Percentiles rank a stretch among this genome's conserved stretches.
These are phyloP conservation scores for Coprinopsis strossmayeri DNA, from an alignment of 768 basidiomycete species.

Conservation along the genomic window DNA sequence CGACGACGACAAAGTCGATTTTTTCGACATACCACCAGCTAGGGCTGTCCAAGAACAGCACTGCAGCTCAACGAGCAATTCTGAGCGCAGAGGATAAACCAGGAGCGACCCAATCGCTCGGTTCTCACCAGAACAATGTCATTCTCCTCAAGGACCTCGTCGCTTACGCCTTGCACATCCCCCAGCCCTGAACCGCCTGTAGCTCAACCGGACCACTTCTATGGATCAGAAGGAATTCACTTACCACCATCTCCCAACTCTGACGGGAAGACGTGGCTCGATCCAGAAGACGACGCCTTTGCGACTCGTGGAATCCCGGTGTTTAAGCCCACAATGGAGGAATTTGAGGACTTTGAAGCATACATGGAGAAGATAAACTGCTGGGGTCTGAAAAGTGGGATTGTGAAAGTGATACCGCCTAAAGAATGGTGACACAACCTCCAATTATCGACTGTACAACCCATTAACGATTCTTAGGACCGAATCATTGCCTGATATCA, in stretches of 20 bases:
- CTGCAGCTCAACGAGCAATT: too few species aligned
- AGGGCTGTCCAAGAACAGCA: too few species aligned
- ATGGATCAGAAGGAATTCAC: constrained; percentile 46
- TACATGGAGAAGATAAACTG: constrained; percentile 83
- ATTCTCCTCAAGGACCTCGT: constrained; percentile 30
- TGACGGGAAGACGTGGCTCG: constrained; percentile 58
- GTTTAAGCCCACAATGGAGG: constrained; percentile 89
- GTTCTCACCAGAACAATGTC: constrained; percentile 20
- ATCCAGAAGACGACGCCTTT: constrained; percentile 74
- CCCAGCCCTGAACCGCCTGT: constrained; percentile 42
- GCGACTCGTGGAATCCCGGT: constrained; percentile 92
- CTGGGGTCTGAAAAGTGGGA: constrained; percentile 89
- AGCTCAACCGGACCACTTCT: constrained; percentile 82
- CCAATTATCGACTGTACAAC: constrained; percentile 16
- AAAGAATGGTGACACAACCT: constrained; percentile 64
- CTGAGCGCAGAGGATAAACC: not conserved
- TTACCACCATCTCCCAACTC: constrained; percentile 57
- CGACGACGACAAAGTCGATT: constrained; percentile 11
- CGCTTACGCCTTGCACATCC: constrained; percentile 45
- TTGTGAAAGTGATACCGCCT: constrained; percentile 94
- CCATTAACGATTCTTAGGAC: constrained; percentile 58
- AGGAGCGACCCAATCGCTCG: not conserved
- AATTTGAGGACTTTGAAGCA: constrained; percentile 87
- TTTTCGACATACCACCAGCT: too few species aligned
- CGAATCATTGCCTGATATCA: constrained; percentile 63